Conservation (phyloP, 441 rosid species). For the Erysimum pusillum region DNA sequence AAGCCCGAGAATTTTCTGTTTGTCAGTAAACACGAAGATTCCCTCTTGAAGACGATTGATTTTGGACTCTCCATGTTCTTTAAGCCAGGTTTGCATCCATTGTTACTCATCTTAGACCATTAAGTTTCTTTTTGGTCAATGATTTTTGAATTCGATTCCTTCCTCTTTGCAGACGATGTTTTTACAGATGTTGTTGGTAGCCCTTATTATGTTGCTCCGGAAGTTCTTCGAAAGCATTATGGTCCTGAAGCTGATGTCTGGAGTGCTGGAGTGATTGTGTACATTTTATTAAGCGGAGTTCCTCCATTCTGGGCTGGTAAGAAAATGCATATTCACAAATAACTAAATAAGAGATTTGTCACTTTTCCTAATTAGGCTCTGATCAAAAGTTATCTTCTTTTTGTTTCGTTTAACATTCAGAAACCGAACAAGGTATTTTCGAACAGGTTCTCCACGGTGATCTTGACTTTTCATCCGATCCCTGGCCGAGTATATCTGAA, state of each 20-base stretch:
- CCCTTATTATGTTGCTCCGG: conserved; percentile 98
- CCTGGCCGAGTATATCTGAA: conserved; percentile 96
- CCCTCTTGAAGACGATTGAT: conserved; percentile 90
- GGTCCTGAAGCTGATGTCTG: conserved; percentile 98
- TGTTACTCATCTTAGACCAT: background rate
- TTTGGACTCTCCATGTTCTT: conserved; percentile 94
- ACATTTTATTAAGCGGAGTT: conserved; percentile 93
- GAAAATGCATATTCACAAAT: conserved; percentile 9
- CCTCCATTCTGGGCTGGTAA: conserved; percentile 99
- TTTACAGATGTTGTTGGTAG: conserved; percentile 96
- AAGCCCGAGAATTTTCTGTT: conserved; percentile 96
- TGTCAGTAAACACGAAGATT: conserved; percentile 78
- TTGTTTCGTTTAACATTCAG: conserved; percentile 49
- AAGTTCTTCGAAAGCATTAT: conserved; percentile 85
- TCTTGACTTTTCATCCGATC: conserved; percentile 92
- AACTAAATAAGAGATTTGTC: background rate
- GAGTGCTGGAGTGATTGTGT: conserved; percentile 98
- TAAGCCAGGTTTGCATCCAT: conserved; percentile 78
- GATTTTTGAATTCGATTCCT: conserved; percentile 5
- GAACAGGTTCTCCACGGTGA: conserved; percentile 94
- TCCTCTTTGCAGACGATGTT: conserved; percentile 67
- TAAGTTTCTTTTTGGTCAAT: conserved; percentile 4
- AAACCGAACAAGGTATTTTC: conserved; percentile 88
- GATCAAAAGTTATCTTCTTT: conserved; percentile 12
- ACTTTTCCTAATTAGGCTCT: conserved; percentile 16